A percentile compares a stretch with the other conserved stretches of the same genome.
Conservation (phyloP, 2,329 filamentous ascomycete genomes). For the Trichophyton verrucosum region DNA sequence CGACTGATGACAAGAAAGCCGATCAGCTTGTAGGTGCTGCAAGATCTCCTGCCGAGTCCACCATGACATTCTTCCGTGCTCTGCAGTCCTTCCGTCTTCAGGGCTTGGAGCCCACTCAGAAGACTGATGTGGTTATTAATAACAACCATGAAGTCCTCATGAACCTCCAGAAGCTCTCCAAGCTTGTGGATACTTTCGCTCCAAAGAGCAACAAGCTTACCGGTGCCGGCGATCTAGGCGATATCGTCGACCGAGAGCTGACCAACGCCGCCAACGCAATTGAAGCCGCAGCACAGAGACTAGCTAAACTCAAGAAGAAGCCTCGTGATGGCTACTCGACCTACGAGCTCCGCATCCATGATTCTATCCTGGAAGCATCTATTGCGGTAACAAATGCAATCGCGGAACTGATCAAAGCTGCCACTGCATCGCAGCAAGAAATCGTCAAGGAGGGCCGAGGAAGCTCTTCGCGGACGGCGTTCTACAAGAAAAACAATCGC, state of each 20-base stretch:
- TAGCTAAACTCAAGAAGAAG: slow-evolving; percentile 90
- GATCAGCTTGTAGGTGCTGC: slow-evolving; percentile 74
- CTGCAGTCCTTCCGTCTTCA: slow-evolving; percentile 90
- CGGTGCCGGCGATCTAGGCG: slow-evolving; percentile 72
- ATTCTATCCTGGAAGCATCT: slow-evolving; percentile 85
- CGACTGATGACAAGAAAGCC: slow-evolving; percentile 88
- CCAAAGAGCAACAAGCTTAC: slow-evolving; percentile 74
- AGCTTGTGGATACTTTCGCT: slow-evolving; percentile 81
- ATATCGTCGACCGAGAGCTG: slow-evolving; percentile 83
- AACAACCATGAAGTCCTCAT: slow-evolving; percentile 94
- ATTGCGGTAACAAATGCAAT: slow-evolving; percentile 91
- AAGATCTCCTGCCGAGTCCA: slow-evolving; percentile 70
- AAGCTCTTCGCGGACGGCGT: slow-evolving; percentile 74
- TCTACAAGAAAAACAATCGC: slow-evolving; percentile 99
- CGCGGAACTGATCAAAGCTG: slow-evolving; percentile 85
- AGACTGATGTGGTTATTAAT: slow-evolving; percentile 94
- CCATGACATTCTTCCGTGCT: slow-evolving; percentile 88
- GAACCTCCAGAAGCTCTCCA: slow-evolving; percentile 84
- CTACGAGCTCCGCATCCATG: slow-evolving; percentile 91
- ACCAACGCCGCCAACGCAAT: slow-evolving; percentile 92
- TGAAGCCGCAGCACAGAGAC: slow-evolving; percentile 74
- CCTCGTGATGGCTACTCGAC: slow-evolving; percentile 91
- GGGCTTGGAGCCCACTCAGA: slow-evolving; percentile 77
- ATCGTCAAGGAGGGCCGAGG: slow-evolving; percentile 90
- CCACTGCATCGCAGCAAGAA: slow-evolving; percentile 84